Conservation (phyloP, 2,329 filamentous ascomycete species). For the Juglanconis sp. region DNA sequence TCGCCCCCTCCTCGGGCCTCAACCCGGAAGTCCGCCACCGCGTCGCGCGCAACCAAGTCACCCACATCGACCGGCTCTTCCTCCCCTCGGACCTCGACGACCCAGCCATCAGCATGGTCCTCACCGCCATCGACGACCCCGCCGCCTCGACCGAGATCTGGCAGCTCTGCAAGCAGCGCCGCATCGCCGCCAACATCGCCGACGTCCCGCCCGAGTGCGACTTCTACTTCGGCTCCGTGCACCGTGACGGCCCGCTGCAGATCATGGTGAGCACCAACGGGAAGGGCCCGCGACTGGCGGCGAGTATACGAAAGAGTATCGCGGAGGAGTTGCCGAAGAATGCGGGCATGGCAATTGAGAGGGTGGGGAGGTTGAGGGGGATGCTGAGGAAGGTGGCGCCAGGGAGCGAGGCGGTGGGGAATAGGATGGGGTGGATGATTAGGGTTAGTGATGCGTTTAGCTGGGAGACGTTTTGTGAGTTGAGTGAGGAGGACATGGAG, state of each 20-base stretch:
- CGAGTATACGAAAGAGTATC: slow-evolving; percentile 79
- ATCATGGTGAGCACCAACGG: slow-evolving; percentile 99
- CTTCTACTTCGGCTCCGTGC: slow-evolving; percentile 96
- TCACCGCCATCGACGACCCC: slow-evolving; percentile 91
- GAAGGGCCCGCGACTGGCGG: slow-evolving; percentile 87
- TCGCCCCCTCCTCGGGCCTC: slow-evolving; percentile 75
- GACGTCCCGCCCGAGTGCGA: slow-evolving; percentile 96
- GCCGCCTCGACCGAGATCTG: slow-evolving; percentile 86
- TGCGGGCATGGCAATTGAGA: slow-evolving; percentile 79
- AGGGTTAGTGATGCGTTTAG: slow-evolving; percentile 84
- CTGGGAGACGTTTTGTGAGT: slow-evolving; percentile 77
- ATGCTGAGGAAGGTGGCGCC: slow-evolving; percentile 79
- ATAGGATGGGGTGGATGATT: slow-evolving; percentile 94
- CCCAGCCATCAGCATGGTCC: slow-evolving; percentile 83
- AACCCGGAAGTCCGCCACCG: slow-evolving; percentile 87
- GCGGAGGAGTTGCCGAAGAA: slow-evolving; percentile 72
- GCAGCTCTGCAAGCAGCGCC: slow-evolving; percentile 83
- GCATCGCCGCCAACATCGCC: slow-evolving; percentile 89
- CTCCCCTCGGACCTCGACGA: slow-evolving; percentile 80
- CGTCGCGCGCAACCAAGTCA: slow-evolving; percentile 70
- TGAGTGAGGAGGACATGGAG: slow-evolving; percentile 83
- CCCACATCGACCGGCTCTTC: slow-evolving; percentile 80
- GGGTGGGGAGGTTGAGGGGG: slow-evolving; percentile 74
- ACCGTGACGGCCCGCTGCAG: slow-evolving; percentile 91
- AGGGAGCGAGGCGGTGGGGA: slow-evolving; percentile 67